Evolutionary conservation across 31 red algal species (phyloP), one percentile per base, ranked within the genome.

Genomic region (Bonnemaisonia californica): DNA sequence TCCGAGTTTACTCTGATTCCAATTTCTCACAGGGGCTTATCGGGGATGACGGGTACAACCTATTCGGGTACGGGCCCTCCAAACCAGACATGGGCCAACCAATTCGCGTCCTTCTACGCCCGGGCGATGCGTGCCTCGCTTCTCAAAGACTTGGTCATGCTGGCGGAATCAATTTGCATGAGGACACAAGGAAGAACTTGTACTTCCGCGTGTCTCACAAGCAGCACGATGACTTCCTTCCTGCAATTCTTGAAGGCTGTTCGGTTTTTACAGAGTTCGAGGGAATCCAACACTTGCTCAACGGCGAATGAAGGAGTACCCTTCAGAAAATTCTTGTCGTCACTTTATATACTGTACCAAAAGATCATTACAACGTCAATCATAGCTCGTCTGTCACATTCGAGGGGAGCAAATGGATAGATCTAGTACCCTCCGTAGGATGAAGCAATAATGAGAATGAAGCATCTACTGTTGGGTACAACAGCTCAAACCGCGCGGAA

Each of bases 221-320:
- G 19, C 22, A 38, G 18, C 86, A 89, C 54, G 76, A 80, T 40
- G 55, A 81, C 11, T 71, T 63, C 35, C 34, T 89, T 29, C 42
- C 61, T 38, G 56, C 62, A 24, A 79, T 89, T 34, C 56, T 79
- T 16, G 56, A 77, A 41, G 76, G 77, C 8, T 37, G 62, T 56
- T 89, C 86, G 23, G 62, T 81, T 39, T 89, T 69, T 23, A 75
- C 69, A 4, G 86, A 89, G 76, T 89, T 61, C 47, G 77, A 81
- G 7, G 86, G 68, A 24, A 54, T 89, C 29, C 76, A 76, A 4
- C 30, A 79, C 51, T 29, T 84, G 66, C 41, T 81, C 22, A 16
- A 51, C 7, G 45, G 16, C 16, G 45, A 16, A 11, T 7, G 16
- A 51, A 11, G 16, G 45, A 51, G 45, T 51, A 11, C 7, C 45